Conservation (phyloP, 805 yeast species). For the Candida tibetensis region DNA sequence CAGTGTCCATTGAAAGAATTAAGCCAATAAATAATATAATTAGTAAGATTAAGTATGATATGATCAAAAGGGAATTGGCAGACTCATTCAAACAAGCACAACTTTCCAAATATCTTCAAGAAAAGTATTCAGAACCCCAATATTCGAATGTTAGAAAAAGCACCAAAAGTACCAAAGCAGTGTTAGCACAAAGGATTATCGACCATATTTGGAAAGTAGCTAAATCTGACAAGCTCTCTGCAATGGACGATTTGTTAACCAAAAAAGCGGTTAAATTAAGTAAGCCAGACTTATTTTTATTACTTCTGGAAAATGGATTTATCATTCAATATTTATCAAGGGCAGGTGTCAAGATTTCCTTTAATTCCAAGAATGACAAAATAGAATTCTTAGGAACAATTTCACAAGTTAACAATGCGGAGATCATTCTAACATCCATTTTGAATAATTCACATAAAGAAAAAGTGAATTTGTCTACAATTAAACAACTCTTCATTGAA, state of each 20-base stretch:
- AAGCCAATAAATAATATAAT: slow-evolving; percentile 6
- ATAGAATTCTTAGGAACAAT: slow-evolving; percentile 41
- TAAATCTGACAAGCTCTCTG: slow-evolving; percentile 17
- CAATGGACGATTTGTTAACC: slow-evolving; percentile 30
- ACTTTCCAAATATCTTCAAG: slow-evolving; percentile 10
- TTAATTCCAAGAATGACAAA: slow-evolving; percentile 27
- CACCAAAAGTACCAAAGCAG: slow-evolving; percentile 10
- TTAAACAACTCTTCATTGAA: slow-evolving; percentile 24
- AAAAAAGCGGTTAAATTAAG: slow-evolving; percentile 31
- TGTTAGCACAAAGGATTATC: slow-evolving; percentile 27
- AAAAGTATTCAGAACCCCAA: slow-evolving; percentile 7
- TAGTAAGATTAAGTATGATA: slow-evolving; percentile 7
- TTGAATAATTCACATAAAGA: slow-evolving; percentile 26
- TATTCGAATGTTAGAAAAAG: slow-evolving; percentile 5
- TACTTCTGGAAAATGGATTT: slow-evolving; percentile 37
- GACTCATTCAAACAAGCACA: slow-evolving; percentile 12
- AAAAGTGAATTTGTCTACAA: slow-evolving; percentile 29
- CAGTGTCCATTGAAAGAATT: slow-evolving; percentile 9
- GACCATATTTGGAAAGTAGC: slow-evolving; percentile 33
- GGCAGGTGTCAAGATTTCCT: slow-evolving; percentile 38
- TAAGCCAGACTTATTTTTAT: slow-evolving; percentile 39
- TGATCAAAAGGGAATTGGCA: slow-evolving; percentile 7
- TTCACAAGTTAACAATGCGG: slow-evolving; percentile 42
- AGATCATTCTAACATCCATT: slow-evolving; percentile 34
- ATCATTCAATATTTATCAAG: slow-evolving; percentile 39